Base-by-base conservation (phyloP, 1,139 yeast genomes). In the Saccharomyces uvarum region DNA sequence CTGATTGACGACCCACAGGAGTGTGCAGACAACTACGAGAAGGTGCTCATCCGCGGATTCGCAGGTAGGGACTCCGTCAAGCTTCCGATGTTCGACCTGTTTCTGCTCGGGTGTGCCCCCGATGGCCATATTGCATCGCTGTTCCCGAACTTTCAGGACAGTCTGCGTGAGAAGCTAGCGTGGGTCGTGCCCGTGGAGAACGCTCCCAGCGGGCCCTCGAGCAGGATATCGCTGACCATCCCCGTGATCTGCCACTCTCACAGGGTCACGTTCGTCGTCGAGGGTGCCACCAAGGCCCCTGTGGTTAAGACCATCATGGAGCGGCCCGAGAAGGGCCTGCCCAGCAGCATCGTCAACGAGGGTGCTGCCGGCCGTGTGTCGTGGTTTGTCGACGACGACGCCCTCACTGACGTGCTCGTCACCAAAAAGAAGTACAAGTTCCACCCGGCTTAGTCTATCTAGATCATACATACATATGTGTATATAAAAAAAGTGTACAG, bases 301-400 rank as follows among this genome's bases (percentile, higher is more conserved):
- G 84, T 93, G 56, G 81, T 93, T 70, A 84, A 89, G 70, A 88
- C 86, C 7, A 91, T 93, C 55, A 87, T 93, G 91, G 98, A 93
- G 73, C 81, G 97, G 65, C 97, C 97, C 4, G 98, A 91, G 67
- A 89, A 90, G 73, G 97, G 96, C 1, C 79, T 91, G 60, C 99
- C 98, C 19, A 86, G 95, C 57, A 84, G 95, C 56, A 84, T 93
- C 54, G 97, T 93, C 59, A 91, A 91, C 69, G 97, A 89, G 71
- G 88, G 88, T 33, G 96, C 97, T 29, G 96, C 96, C 2, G 97
- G 97, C 31, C 86, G 86, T 72, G 97, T 91, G 7, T 82, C 91
- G 16, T 93, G 98, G 98, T 93, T 93, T 75, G 98, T 91, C 48
- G 98, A 93, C 71, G 88, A 88, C 65, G 97, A 88, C 63, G 97